Evolutionary conservation across 2,329 filamentous ascomycete genomes (phyloP).

Genomic region (Epicoccum nigrum): DNA sequence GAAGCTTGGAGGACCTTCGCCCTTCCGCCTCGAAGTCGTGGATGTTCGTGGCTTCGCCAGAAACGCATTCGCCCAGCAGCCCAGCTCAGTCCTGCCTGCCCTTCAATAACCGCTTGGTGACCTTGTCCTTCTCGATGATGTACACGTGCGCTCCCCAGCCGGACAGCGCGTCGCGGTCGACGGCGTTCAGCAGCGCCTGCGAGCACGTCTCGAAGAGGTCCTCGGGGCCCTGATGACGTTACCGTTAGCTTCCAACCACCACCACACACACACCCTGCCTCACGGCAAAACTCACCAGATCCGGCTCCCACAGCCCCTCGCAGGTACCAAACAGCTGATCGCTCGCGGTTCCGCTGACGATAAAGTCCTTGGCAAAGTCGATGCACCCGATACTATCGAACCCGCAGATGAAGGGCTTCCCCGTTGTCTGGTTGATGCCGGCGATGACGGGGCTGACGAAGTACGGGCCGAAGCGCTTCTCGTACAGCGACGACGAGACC

Average conservation of each 20-base stretch:
- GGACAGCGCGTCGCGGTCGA: slow-evolving; percentile 94
- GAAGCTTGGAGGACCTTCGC: slow-evolving; percentile 10
- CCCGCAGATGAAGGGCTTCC: slow-evolving; percentile 96
- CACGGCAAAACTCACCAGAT: slow-evolving; percentile 67
- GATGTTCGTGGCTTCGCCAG: slow-evolving; percentile 23
- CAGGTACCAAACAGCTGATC: slow-evolving; percentile 99
- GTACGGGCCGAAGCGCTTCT: slow-evolving; percentile 93
- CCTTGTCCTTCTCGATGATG: slow-evolving; percentile 99
- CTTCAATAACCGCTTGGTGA: slow-evolving; percentile 98
- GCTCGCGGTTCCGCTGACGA: slow-evolving; percentile 92
- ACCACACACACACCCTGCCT: slow-evolving; percentile 41
- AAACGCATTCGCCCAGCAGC: slow-evolving; percentile 20
- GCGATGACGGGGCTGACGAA: slow-evolving; percentile 95
- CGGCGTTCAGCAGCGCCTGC: slow-evolving; percentile 91
- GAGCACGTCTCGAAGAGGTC: slow-evolving; percentile 99
- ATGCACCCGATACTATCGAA: slow-evolving; percentile 99
- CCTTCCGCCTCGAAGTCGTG: slow-evolving; percentile 9
- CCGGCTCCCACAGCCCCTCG: slow-evolving; percentile 96
- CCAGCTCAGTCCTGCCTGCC: slow-evolving; percentile 78
- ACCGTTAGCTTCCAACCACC: slow-evolving; percentile 11
- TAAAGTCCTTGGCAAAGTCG: slow-evolving; percentile 99
- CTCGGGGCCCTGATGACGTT: slow-evolving; percentile 71
- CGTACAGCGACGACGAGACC: slow-evolving; percentile 84
- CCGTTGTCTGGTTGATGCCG: slow-evolving; percentile 91
- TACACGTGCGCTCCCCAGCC: slow-evolving; percentile 99